Conservation (phyloP, 345 rosid genomes). For the Euphorbia pulcherrima region DNA sequence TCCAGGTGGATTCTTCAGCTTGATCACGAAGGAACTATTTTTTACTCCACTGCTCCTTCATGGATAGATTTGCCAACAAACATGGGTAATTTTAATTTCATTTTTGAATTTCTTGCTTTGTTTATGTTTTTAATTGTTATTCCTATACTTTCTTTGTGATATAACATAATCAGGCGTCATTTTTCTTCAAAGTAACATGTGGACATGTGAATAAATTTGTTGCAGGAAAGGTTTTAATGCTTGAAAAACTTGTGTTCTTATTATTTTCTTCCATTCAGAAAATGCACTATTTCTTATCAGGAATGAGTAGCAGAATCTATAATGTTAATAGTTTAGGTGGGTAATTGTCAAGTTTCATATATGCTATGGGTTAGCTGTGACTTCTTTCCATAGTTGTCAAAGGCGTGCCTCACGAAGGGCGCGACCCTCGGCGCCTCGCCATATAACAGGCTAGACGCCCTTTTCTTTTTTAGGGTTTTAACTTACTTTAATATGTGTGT, state of each 20-base stretch:
- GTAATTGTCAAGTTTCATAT: neutral
- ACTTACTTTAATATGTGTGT: too few species aligned
- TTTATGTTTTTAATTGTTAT: neutral
- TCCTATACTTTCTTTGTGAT: neutral
- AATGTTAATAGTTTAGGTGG: neutral
- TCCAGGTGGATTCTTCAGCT: conserved; percentile 96
- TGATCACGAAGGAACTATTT: conserved; percentile 70
- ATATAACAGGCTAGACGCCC: too few species aligned
- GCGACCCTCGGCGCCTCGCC: too few species aligned
- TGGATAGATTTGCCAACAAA: conserved; percentile 57
- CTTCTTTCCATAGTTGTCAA: too few species aligned
- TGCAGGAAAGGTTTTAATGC: conserved; percentile 1
- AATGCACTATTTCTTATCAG: neutral
- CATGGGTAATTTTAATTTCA: conserved; percentile 28
- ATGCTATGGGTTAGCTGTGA: neutral
- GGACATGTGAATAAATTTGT: conserved; percentile 10
- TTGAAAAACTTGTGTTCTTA: neutral
- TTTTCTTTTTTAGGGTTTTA: too few species aligned
- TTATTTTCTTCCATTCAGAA: neutral
- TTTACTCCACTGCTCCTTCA: conserved; percentile 85
- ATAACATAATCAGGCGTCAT: neutral
- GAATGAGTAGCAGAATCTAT: neutral
- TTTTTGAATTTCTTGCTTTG: neutral
- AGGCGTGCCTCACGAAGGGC: too few species aligned
- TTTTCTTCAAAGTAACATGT: neutral